These are phyloP conservation scores for Botrytis galanthina DNA, from an alignment of 2,329 filamentous ascomycete genomes.

Conservation along the genomic window DNA sequence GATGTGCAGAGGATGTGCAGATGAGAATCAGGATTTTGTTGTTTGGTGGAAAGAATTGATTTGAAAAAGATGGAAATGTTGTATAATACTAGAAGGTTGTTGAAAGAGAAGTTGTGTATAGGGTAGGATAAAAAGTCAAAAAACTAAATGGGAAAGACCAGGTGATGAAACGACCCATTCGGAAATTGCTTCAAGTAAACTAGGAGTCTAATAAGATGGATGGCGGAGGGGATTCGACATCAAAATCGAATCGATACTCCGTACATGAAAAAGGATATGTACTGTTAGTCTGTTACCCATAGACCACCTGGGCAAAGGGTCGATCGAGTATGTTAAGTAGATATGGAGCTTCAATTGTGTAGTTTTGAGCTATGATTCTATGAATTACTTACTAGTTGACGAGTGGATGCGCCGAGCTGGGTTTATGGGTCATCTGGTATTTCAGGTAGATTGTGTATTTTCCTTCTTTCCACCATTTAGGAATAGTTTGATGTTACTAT, in stretches of 20 bases:
- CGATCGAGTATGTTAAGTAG: neutral
- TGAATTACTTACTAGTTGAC: neutral
- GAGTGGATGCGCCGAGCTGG: slow-evolving; percentile 16
- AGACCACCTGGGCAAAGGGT: neutral
- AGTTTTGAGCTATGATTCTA: neutral
- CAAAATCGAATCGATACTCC: neutral
- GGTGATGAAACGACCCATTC: neutral
- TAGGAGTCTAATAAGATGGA: neutral
- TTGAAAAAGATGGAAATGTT: neutral
- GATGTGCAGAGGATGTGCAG: no score
- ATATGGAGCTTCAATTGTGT: neutral
- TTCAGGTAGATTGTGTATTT: slow-evolving; percentile 2
- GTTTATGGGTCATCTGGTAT: neutral
- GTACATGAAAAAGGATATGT: neutral
- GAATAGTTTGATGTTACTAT: neutral
- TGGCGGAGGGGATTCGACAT: neutral
- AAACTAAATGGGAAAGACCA: neutral
- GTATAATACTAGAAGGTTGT: neutral
- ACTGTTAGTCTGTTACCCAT: neutral
- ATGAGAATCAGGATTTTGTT: neutral
- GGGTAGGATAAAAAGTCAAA: neutral
- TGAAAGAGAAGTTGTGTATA: neutral
- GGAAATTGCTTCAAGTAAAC: slow-evolving; percentile 4
- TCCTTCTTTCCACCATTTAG: neutral
- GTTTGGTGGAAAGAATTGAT: neutral